These are phyloP conservation scores for Phytopythium sindhum DNA, from an alignment of 352 stramenopile genomes.

Conservation along the genomic window DNA sequence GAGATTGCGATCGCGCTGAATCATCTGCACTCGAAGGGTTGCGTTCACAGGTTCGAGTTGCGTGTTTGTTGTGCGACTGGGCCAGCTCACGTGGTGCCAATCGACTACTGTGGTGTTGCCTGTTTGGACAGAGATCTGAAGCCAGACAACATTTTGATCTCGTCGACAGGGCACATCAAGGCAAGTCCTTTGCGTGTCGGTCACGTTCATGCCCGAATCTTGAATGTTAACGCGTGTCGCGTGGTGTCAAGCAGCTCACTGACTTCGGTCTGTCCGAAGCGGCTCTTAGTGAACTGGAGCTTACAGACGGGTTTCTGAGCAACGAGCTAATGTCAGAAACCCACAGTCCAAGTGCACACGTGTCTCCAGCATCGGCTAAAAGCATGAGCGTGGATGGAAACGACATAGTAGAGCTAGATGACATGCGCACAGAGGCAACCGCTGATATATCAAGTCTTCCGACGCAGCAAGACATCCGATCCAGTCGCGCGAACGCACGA, in stretches of 20 bases:
- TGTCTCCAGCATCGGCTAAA: neutral
- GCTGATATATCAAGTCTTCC: neutral
- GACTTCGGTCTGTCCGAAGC: slow-evolving; percentile 87
- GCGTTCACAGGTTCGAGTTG: slow-evolving; percentile 63
- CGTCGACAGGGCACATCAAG: slow-evolving; percentile 85
- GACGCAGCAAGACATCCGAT: neutral
- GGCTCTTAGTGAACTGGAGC: slow-evolving; percentile 44
- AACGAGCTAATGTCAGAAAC: neutral
- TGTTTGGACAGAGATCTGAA: slow-evolving; percentile 74
- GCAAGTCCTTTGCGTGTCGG: slow-evolving; percentile 17
- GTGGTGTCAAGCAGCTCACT: slow-evolving; percentile 48
- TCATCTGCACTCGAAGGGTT: slow-evolving; percentile 81
- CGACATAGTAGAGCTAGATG: neutral
- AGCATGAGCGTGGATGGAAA: neutral
- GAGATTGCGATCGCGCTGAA: slow-evolving; percentile 86
- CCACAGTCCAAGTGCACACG: neutral
- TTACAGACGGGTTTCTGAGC: neutral
- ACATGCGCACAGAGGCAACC: neutral
- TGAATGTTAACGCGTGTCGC: neutral
- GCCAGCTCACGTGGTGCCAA: neutral
- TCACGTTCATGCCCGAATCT: neutral
- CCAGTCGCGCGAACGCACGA: slow-evolving; percentile 4
- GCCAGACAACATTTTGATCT: slow-evolving; percentile 90
- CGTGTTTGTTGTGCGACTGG: neutral
- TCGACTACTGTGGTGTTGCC: neutral